Conservation (phyloP, 768 basidiomycete species). For the Podaxis carcinomalis region DNA sequence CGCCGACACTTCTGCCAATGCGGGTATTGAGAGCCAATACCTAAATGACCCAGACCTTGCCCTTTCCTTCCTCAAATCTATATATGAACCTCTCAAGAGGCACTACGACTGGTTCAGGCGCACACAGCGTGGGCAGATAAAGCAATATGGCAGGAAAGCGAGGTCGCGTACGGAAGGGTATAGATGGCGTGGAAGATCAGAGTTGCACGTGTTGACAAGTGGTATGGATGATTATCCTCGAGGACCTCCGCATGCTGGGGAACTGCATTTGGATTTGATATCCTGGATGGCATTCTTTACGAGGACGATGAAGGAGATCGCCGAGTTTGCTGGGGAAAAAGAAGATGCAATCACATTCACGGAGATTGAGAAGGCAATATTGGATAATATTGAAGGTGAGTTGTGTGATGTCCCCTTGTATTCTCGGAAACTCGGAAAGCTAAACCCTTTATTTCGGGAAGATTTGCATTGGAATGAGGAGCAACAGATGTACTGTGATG, state of each 20-base stretch:
- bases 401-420: neutral
- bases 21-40: slow-evolving; percentile 33
- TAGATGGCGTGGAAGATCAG: slow-evolving; percentile 89
- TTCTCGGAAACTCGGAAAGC: neutral
- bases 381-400: slow-evolving; percentile 82
- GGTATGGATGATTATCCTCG: slow-evolving; percentile 98
- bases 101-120: slow-evolving; percentile 97
- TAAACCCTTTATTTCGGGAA: slow-evolving; percentile 21
- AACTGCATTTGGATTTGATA: slow-evolving; percentile 89
- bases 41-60: slow-evolving; percentile 60
- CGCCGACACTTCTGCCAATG: neutral
- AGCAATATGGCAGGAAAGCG: slow-evolving; percentile 80
- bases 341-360: slow-evolving; percentile 78
- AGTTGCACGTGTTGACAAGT: slow-evolving; percentile 84
- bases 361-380: slow-evolving; percentile 74
- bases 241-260: slow-evolving; percentile 83
- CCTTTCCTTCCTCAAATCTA: slow-evolving; percentile 64
- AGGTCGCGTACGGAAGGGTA: slow-evolving; percentile 90
- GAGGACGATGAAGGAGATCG: slow-evolving; percentile 88
- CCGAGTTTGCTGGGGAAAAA: slow-evolving; percentile 79
- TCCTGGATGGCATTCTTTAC: slow-evolving; percentile 98
- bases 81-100: slow-evolving; percentile 79
- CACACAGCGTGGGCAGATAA: slow-evolving; percentile 91
- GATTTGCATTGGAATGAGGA: slow-evolving; percentile 94
- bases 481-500: slow-evolving; percentile 91